Conservation (phyloP, 345 rosid species). For the Combretum micranthum region DNA sequence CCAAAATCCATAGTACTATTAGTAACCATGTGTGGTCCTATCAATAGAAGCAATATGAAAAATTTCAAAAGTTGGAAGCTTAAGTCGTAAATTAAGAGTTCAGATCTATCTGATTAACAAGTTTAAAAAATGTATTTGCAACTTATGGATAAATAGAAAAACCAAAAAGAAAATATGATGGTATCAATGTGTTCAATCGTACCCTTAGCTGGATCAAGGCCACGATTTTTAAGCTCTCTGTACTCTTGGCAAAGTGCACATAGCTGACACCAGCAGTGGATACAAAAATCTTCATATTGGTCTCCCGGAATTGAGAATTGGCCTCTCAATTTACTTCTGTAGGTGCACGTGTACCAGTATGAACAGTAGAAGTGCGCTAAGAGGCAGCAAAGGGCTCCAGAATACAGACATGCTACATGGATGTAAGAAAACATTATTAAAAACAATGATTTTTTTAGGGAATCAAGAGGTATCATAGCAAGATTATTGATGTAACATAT, state of each 20-base stretch:
- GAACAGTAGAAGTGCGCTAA: not conserved
- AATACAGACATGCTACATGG: slow-evolving; percentile 6
- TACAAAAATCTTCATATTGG: slow-evolving; percentile 3
- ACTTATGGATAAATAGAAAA: no score
- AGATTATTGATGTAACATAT: not conserved
- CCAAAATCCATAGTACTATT: no score
- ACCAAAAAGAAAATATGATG: no score
- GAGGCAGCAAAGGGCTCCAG: not conserved
- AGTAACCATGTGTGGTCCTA: no score
- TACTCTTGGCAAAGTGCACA: slow-evolving; percentile 15
- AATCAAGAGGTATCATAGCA: not conserved
- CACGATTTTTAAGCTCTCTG: slow-evolving; percentile 15
- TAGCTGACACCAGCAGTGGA: slow-evolving; percentile 1
- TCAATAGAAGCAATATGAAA: no score
- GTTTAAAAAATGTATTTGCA: no score
- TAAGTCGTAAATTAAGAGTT: no score
- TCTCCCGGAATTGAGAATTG: not conserved
- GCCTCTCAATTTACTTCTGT: slow-evolving; percentile 10
- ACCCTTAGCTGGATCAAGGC: slow-evolving; percentile 2
- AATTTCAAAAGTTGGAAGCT: no score
- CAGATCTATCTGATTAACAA: no score
- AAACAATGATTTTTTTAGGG: not conserved
- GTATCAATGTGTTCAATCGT: no score
- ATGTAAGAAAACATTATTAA: no score
- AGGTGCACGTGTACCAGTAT: slow-evolving; percentile 9